Conservation (phyloP, 306 rosid species). For the Sindora glabra region DNA sequence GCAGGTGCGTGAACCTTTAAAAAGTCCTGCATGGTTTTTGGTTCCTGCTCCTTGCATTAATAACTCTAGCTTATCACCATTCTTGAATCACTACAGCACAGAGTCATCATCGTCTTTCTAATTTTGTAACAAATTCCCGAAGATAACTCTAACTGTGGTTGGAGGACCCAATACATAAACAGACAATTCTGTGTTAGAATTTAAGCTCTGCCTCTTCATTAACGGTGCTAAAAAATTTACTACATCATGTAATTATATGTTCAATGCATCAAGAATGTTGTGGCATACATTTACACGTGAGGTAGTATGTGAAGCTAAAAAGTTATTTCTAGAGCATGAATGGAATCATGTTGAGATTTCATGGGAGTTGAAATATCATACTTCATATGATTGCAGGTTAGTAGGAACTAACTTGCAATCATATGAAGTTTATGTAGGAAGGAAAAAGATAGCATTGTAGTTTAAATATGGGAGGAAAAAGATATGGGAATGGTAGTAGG, state of each 20-base stretch:
- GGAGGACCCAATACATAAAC: not conserved
- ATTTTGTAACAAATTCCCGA: constrained; percentile 8
- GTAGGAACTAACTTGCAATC: not conserved
- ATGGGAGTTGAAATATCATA: not conserved
- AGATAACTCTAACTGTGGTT: not conserved
- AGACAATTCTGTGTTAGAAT: not conserved
- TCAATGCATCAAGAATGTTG: not conserved
- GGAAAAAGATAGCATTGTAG: not conserved
- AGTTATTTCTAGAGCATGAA: not conserved
- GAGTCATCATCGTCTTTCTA: constrained; percentile 3
- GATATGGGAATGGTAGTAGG: not conserved
- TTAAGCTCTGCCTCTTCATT: not conserved
- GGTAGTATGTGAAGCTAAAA: not conserved
- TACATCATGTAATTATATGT: too few species aligned
- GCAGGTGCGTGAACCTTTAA: not conserved
- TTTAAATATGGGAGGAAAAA: not conserved
- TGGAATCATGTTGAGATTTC: constrained; percentile 14
- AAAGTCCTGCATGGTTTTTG: not conserved
- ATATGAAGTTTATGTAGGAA: not conserved
- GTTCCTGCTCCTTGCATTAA: too few species aligned
- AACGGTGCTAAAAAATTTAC: not conserved
- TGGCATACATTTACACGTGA: not conserved
- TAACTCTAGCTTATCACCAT: too few species aligned
- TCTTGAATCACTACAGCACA: too few species aligned
- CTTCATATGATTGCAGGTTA: too few species aligned